phyloP scores from a whole-genome alignment of 345 rosid species.

The Eucalyptus pauciflora region DNA sequence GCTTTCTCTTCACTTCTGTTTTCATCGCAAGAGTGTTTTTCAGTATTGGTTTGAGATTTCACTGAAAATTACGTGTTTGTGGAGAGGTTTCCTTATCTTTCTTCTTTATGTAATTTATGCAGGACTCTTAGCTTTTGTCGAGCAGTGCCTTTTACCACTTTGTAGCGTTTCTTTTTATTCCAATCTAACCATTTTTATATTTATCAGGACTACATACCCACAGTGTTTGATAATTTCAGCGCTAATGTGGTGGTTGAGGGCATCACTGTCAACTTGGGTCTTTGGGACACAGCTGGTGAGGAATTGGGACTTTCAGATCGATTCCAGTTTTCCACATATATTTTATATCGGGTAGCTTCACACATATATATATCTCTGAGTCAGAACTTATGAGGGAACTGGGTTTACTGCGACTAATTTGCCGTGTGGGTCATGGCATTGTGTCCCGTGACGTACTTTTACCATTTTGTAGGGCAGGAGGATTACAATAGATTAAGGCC shows the following conservation, averaged over 20 bases:
- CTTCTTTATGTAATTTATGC: not conserved
- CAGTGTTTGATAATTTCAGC: slow-evolving; percentile 96
- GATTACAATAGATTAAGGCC: slow-evolving; percentile 97
- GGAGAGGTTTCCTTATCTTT: not conserved
- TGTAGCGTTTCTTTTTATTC: not conserved
- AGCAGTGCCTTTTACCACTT: not conserved
- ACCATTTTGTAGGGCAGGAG: slow-evolving; percentile 57
- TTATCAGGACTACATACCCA: slow-evolving; percentile 91
- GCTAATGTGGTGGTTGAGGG: slow-evolving; percentile 95
- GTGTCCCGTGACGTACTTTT: not conserved
- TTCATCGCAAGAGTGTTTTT: not conserved
- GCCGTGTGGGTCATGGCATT: not conserved
- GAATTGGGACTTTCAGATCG: not conserved
- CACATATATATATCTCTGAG: not conserved
- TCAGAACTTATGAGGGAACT: not conserved
- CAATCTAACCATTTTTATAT: not conserved
- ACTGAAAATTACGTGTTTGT: not conserved
- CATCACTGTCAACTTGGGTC: slow-evolving; percentile 86
- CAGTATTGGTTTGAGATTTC: not conserved
- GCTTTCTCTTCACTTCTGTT: not conserved
- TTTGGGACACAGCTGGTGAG: slow-evolving; percentile 98
- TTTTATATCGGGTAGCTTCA: not conserved
- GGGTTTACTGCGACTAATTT: not conserved
- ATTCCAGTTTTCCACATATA: not conserved
- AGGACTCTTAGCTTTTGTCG: not conserved